phyloP scores from a whole-genome alignment of 805 yeast species.

The Hanseniaspora occidentalis region DNA sequence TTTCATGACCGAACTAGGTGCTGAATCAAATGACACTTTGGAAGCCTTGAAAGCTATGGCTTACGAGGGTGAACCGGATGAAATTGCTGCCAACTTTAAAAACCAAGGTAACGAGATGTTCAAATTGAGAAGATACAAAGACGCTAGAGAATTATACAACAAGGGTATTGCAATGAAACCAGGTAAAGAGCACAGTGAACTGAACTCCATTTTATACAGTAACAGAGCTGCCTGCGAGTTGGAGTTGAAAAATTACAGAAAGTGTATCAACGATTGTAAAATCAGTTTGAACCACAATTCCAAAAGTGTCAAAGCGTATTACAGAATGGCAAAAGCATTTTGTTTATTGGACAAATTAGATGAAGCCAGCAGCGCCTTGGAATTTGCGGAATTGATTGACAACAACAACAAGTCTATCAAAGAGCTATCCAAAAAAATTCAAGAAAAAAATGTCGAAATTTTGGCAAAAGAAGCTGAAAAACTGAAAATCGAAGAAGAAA shows the following conservation, averaged over 20 bases:
- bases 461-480: constrained; percentile 23
- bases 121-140: constrained; percentile 53
- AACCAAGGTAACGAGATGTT: constrained; percentile 87
- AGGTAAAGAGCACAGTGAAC: constrained; percentile 34
- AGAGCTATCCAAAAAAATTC: constrained; percentile 31
- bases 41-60: constrained; percentile 89
- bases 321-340: constrained; percentile 74
- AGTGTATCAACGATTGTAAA: constrained; percentile 78
- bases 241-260: constrained; percentile 72
- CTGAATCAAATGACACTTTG: constrained; percentile 55
- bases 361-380: constrained; percentile 57
- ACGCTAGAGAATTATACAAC: constrained; percentile 69
- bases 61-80: constrained; percentile 92
- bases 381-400: constrained; percentile 55
- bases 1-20: constrained; percentile 83
- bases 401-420: constrained; percentile 44
- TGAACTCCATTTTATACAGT: constrained; percentile 32
- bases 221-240: constrained; percentile 90
- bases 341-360: constrained; percentile 51
- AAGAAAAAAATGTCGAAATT: constrained; percentile 25
- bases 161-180: constrained; percentile 60
- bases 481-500: constrained; percentile 20
- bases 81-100: constrained; percentile 78
- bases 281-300: constrained; percentile 55
- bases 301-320: constrained; percentile 70